A percentile compares a stretch with the other conserved stretches of the same genome.
Conservation (phyloP, 305 asterid genomes). For the Fraxinus sp. region DNA sequence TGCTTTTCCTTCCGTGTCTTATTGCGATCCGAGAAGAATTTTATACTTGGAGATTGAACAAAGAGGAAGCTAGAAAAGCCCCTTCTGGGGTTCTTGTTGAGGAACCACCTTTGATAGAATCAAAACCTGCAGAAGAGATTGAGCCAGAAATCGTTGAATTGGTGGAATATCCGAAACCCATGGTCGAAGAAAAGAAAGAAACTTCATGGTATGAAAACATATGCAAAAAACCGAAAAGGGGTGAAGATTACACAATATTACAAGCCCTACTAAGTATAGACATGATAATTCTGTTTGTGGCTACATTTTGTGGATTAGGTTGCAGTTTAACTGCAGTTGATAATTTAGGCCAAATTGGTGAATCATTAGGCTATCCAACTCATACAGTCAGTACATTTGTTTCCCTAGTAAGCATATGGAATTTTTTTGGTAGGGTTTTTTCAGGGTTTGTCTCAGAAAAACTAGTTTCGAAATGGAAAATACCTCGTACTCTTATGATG, state of each 20-base stretch:
- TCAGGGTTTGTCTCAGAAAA: constrained; percentile 41
- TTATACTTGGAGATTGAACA: constrained; percentile 30
- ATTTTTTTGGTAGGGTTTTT: constrained; percentile 45
- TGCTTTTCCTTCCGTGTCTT: constrained; percentile 39
- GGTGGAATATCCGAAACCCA: neutral
- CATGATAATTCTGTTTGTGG: constrained; percentile 42
- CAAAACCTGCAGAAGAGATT: neutral
- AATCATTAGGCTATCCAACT: constrained; percentile 43
- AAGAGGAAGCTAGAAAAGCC: neutral
- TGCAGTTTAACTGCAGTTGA: constrained; percentile 46
- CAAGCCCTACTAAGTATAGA: constrained; percentile 51
- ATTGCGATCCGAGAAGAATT: constrained; percentile 39
- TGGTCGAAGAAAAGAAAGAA: constrained; percentile 13
- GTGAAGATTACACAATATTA: constrained; percentile 46
- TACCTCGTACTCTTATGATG: constrained; percentile 45
- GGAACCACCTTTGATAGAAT: constrained; percentile 20
- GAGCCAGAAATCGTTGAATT: constrained; percentile 21
- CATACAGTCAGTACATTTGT: constrained; percentile 42
- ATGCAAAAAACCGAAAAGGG: constrained; percentile 46
- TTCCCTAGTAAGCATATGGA: constrained; percentile 53
- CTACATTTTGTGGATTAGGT: constrained; percentile 49
- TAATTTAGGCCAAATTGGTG: constrained; percentile 58
- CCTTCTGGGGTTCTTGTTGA: constrained; percentile 24
- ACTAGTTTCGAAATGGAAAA: constrained; percentile 29
- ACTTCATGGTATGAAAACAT: constrained; percentile 18